phyloP scores from a whole-genome alignment of 495 filamentous ascomycete species.

The Podospora bellae-mahoneyi region DNA sequence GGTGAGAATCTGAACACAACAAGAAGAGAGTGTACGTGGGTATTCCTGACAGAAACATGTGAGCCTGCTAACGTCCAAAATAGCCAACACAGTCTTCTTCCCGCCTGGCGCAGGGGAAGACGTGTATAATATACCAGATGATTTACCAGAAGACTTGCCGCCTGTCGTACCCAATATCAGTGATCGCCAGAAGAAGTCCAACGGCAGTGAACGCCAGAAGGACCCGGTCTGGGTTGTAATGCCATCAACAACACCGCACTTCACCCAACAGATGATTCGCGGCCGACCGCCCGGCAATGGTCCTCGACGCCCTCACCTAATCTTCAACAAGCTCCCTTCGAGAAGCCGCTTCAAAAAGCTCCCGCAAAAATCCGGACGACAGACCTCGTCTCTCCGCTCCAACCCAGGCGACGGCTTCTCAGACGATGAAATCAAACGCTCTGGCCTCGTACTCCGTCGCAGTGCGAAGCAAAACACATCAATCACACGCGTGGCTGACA shows the following conservation, averaged over 20 bases:
- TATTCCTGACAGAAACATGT: background rate
- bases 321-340: slow-evolving; percentile 25
- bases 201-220: background rate
- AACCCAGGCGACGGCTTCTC: slow-evolving; percentile 28
- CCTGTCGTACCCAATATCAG: background rate
- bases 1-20: background rate
- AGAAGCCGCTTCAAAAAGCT: slow-evolving; percentile 17
- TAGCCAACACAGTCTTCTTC: background rate
- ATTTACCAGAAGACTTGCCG: background rate
- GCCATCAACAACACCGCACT: background rate
- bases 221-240: background rate
- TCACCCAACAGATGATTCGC: background rate
- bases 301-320: slow-evolving; percentile 23
- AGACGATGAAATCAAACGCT: slow-evolving; percentile 23
- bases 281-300: slow-evolving; percentile 11
- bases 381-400: background rate
- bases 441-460: slow-evolving; percentile 15
- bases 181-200: background rate
- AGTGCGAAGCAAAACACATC: slow-evolving; percentile 10
- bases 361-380: background rate
- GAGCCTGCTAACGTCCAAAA: background rate
- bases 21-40: background rate
- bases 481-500: background rate
- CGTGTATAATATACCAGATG: background rate
- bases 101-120: background rate